phyloP scores from a whole-genome alignment of 1,284 basidiomycete species.

The Boletellus sp. region DNA sequence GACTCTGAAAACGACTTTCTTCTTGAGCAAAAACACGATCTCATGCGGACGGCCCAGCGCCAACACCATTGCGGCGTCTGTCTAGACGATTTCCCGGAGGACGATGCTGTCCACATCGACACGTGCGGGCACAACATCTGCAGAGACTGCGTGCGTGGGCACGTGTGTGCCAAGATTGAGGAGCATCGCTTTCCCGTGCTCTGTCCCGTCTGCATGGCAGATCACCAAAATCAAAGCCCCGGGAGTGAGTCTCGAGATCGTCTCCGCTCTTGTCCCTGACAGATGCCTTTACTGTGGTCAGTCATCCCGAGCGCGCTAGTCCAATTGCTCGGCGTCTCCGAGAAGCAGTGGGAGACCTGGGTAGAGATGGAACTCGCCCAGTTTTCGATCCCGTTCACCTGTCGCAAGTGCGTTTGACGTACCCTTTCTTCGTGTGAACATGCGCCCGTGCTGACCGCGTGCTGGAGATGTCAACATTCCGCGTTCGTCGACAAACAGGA shows the following conservation, averaged over 20 bases:
- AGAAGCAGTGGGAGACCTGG: slow-evolving; percentile 47
- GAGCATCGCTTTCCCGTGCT: slow-evolving; percentile 56
- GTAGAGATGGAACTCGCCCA: slow-evolving; percentile 52
- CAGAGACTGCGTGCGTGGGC: slow-evolving; percentile 46
- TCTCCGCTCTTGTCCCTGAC: background rate
- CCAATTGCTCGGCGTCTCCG: slow-evolving; percentile 46
- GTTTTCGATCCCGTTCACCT: slow-evolving; percentile 46
- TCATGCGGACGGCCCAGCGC: slow-evolving; percentile 25
- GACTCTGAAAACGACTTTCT: slow-evolving; percentile 45
- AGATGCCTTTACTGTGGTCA: slow-evolving; percentile 16
- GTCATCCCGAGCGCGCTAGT: slow-evolving; percentile 41
- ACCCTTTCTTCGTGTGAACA: background rate
- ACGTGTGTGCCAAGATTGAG: slow-evolving; percentile 45
- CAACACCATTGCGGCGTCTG: slow-evolving; percentile 57
- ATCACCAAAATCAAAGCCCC: slow-evolving; percentile 33
- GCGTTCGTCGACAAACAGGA: slow-evolving; percentile 50
- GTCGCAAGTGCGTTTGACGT: slow-evolving; percentile 23
- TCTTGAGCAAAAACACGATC: slow-evolving; percentile 33
- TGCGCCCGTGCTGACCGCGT: background rate
- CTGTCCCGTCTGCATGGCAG: slow-evolving; percentile 52
- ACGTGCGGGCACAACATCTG: slow-evolving; percentile 54
- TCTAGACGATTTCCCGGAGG: slow-evolving; percentile 46
- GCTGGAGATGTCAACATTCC: slow-evolving; percentile 41
- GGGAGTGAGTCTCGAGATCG: slow-evolving; percentile 35
- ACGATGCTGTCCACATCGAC: slow-evolving; percentile 44